Evolutionary conservation across 129 eudicot genomes (phyloP).

Genomic region (Gnaphalium uliginosum): DNA sequence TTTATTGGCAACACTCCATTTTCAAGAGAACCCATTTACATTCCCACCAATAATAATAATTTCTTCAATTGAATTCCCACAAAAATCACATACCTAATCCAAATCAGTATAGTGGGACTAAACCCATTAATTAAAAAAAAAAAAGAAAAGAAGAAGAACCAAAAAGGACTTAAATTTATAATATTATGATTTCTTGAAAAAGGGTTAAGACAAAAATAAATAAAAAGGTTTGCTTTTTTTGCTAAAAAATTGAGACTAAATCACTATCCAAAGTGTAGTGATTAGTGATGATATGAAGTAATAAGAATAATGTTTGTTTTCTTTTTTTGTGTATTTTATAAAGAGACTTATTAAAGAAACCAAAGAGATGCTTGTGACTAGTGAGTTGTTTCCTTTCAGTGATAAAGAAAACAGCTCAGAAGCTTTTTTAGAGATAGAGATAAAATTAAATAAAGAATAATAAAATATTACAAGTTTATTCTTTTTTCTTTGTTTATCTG

Average conservation of each 20-base stretch:
- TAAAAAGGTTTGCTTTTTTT: conserved; percentile 26
- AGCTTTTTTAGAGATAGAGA: conserved; percentile 25
- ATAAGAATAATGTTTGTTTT: conserved; percentile 13
- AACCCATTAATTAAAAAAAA: conserved; percentile 11
- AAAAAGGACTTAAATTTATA: conserved; percentile 11
- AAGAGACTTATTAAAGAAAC: conserved; percentile 45
- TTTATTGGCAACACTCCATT: conserved; percentile 64
- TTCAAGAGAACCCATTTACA: conserved; percentile 94
- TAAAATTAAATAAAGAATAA: neutral
- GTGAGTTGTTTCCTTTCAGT: conserved; percentile 32
- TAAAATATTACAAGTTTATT: neutral
- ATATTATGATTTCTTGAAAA: conserved; percentile 39
- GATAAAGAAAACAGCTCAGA: conserved; percentile 33
- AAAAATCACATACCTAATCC: conserved; percentile 17
- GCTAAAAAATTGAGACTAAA: conserved; percentile 14
- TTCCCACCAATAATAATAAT: conserved; percentile 20
- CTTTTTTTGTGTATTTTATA: neutral
- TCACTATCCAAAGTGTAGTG: conserved; percentile 29
- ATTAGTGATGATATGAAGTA: conserved; percentile 15
- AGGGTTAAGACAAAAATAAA: conserved; percentile 35
- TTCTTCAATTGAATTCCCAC: conserved; percentile 4
- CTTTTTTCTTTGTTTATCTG: neutral
- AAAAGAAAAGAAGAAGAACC: neutral
- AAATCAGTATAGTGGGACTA: conserved; percentile 20
- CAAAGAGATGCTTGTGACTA: conserved; percentile 46